Evolutionary conservation across 352 stramenopile genomes (phyloP).

Genomic region (Phytophthora macrochlamydospora): DNA sequence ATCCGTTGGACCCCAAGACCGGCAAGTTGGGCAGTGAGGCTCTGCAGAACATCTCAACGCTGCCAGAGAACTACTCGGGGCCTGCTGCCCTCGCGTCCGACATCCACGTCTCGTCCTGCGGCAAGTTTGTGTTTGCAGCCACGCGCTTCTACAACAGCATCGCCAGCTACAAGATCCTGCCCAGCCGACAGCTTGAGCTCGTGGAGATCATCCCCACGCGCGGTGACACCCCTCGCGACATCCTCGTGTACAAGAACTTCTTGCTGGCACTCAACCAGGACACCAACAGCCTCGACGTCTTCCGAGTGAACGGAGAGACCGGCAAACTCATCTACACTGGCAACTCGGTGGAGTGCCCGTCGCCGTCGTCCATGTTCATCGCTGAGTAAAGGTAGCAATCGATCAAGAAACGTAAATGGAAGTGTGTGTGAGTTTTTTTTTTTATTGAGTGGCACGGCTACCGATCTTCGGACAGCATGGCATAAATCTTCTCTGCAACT

Average conservation of each 20-base stretch:
- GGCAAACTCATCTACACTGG: slow-evolving; percentile 55
- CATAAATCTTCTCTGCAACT: no score
- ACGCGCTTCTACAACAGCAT: slow-evolving; percentile 76
- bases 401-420: neutral
- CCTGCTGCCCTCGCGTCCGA: slow-evolving; percentile 38
- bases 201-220: slow-evolving; percentile 52
- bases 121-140: slow-evolving; percentile 65
- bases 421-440: neutral
- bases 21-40: slow-evolving; percentile 48
- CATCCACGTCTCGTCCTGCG: slow-evolving; percentile 58
- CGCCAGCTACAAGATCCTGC: slow-evolving; percentile 57
- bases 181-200: slow-evolving; percentile 46
- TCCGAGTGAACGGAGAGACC: slow-evolving; percentile 46
- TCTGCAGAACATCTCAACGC: slow-evolving; percentile 69
- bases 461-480: no score
- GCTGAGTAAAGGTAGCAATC: slow-evolving; percentile 13
- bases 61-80: slow-evolving; percentile 52
- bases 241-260: slow-evolving; percentile 58
- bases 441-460: neutral
- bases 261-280: slow-evolving; percentile 72
- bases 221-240: slow-evolving; percentile 58
- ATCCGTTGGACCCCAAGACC: slow-evolving; percentile 49
- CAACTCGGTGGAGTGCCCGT: slow-evolving; percentile 50
- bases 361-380: slow-evolving; percentile 58
- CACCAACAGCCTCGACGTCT: slow-evolving; percentile 63